Base-by-base conservation (phyloP, 208 protist species). In the Crithidia brevicula region DNA sequence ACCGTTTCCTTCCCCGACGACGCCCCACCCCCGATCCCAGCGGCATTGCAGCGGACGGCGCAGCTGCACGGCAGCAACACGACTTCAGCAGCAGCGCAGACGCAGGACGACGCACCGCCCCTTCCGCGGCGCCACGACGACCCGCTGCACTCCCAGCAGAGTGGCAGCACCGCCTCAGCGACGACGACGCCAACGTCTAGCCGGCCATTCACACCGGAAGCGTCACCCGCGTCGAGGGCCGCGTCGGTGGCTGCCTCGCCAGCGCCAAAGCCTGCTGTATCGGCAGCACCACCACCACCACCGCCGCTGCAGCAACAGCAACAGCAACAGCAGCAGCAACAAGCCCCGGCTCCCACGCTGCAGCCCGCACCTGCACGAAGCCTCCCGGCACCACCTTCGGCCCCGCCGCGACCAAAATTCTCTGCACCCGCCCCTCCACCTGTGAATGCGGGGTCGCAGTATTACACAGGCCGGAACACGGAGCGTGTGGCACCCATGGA, bases 401-500 rank as follows among this genome's bases (percentile, higher is more conserved):
- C 68, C 4, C 49, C 52, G 10, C 11, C 60, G 13, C 34, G n/a
- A 25, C 25, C 67, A 0, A n/a, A 40, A 8, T 23, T 59, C 18
- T 10, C 58, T 20, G 8, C 5, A 30, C 0, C 49, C 20, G 31
- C 30, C 7, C 28, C 33, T 13, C n/a, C 38, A 20, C 16, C 72
- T 5, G 18, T 15, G 18, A 66, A 13, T 53, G 20, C 15, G 7
- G 46, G 38, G 25, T 23, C 59, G 34, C 61, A 40, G 45, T 61
- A 71, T 49, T 77, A 72, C 63, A 43, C 40, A 4, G 36, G 8
- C 36, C 18, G 23, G 7, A 54, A 54, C 45, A 62, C 57, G 1
- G 63, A 70, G 45, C 64, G 56, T n/a, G 23, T 46, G 4, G 45
- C 57, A 15, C 54, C 28, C 36, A 42, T 46, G 23, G 74, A 74